Evolutionary conservation across 2,329 filamentous ascomycete genomes (phyloP), one percentile per base, ranked within the genome.

Genomic region (Mollisia scopiformis): DNA sequence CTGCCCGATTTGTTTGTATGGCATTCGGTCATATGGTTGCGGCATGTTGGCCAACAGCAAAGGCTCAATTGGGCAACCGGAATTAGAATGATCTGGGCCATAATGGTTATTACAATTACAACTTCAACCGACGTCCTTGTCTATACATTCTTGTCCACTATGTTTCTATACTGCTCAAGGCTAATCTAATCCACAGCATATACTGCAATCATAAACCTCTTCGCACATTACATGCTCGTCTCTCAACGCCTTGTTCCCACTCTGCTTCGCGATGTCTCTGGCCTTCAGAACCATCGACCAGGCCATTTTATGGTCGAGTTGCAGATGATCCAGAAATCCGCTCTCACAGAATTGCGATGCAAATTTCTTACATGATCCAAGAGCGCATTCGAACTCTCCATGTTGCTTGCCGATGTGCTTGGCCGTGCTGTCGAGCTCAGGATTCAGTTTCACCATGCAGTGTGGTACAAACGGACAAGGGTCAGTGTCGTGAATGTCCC

Each of bases 401-500:
- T 51, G 49, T 11, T 19, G n/a, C 28, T 51, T 51, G 19, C 27
- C 49, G 11, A 51, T 51, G 19, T 51, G 49, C 28, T 35, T 51
- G 2, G 49, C 49, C 21, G 49, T 31, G 14, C 49, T 51, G 6
- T 51, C 49, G 11, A 6, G 10, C 46, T 16, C 13, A 7, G 19
- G 49, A n/a, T 35, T 28, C 23, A 47, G 11, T 8, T 14, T 19
- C 19, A n/a, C 49, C 6, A 11, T 6, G 14, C 49, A 51, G 30
- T 51, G 49, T 6, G 30, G 13, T n/a, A n/a, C n/a, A 31, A 19
- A 51, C 10, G 49, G 49, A 35, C 49, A 51, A 5, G 28, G 49
- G 25, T 35, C 30, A 21, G 49, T 51, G 28, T 51, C 49, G n/a
- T 51, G 49, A 11, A 51, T 51, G n/a, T 51, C 49, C 33, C 49